phyloP scores from a whole-genome alignment of 1,284 basidiomycete genomes.

The Trichosporon faecale region DNA sequence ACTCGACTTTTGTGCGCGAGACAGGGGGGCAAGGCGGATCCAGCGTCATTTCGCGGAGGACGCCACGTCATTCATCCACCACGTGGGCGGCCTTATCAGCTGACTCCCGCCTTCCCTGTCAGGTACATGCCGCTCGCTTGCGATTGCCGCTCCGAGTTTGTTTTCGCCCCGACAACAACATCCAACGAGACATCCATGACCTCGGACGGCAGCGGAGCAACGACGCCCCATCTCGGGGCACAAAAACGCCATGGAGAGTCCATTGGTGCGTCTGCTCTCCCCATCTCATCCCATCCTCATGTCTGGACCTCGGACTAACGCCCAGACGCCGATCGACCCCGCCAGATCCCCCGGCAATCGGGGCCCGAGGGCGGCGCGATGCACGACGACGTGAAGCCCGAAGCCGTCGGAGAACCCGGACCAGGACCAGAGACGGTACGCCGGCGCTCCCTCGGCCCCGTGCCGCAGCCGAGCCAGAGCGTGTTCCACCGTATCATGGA shows the following conservation, averaged over 20 bases:
- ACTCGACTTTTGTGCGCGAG: slow-evolving; percentile 9
- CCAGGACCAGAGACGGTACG: slow-evolving; percentile 19
- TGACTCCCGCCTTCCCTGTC: neutral
- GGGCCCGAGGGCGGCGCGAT: neutral
- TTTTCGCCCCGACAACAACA: neutral
- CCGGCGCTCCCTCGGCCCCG: slow-evolving; percentile 14
- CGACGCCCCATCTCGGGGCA: neutral
- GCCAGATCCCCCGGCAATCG: slow-evolving; percentile 8
- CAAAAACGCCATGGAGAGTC: neutral
- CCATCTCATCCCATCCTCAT: neutral
- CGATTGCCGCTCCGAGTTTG: neutral
- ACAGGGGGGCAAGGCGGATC: neutral
- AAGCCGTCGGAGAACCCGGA: slow-evolving; percentile 12
- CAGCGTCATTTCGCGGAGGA: neutral
- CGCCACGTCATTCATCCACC: slow-evolving; percentile 5
- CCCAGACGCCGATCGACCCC: neutral
- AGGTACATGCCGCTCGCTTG: neutral
- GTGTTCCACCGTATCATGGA: slow-evolving; percentile 16
- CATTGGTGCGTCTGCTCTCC: neutral
- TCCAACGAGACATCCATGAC: neutral
- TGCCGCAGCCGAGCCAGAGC: slow-evolving; percentile 22
- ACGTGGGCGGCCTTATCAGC: neutral
- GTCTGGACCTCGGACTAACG: neutral
- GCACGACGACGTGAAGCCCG: neutral
- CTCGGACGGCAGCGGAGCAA: neutral